Percentiles rank a stretch among this genome's conserved stretches.
These are phyloP conservation scores for Rutstroemia sp. DNA, from an alignment of 2,329 filamentous ascomycete genomes.

Conservation along the genomic window DNA sequence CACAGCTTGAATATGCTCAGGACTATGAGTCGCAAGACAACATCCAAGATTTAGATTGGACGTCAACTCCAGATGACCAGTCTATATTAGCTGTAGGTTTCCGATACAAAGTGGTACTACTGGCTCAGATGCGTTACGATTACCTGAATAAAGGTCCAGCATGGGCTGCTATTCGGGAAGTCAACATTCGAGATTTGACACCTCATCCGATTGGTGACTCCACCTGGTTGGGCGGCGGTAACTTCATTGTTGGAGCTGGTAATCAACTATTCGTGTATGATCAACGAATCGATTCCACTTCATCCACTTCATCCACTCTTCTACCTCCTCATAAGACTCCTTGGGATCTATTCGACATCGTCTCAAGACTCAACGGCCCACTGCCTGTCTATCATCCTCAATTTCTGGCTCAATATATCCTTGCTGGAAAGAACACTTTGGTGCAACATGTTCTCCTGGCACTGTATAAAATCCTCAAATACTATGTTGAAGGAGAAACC, in stretches of 20 bases:
- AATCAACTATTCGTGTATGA: constrained; percentile 87
- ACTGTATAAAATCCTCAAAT: constrained; percentile 72
- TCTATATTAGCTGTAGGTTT: constrained; percentile 91
- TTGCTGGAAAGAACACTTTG: constrained; percentile 65
- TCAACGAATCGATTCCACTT: constrained; percentile 58
- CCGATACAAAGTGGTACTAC: constrained; percentile 71
- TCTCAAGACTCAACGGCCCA: constrained; percentile 77
- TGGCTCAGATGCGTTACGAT: constrained; percentile 85
- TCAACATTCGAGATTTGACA: constrained; percentile 72
- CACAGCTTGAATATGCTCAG: constrained; percentile 74
- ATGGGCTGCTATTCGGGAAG: constrained; percentile 79
- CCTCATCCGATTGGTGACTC: constrained; percentile 90
- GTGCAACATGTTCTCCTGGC: constrained; percentile 67
- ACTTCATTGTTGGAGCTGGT: constrained; percentile 80
- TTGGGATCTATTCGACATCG: constrained; percentile 68
- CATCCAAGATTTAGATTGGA: constrained; percentile 89
- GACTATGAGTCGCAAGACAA: constrained; percentile 64
- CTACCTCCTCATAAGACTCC: constrained; percentile 20
- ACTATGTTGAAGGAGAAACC: constrained; percentile 70
- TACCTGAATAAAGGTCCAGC: constrained; percentile 84
- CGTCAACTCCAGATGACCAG: constrained; percentile 80
- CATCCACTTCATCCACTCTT: constrained; percentile 32
- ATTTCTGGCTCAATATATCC: constrained; percentile 77
- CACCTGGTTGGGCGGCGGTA: constrained; percentile 79
- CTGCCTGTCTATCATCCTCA: constrained; percentile 89